Evolutionary conservation across 768 basidiomycete genomes (phyloP), one percentile per base, ranked within the genome.

Genomic region (Pseudohyphozyma bogoriensis): DNA sequence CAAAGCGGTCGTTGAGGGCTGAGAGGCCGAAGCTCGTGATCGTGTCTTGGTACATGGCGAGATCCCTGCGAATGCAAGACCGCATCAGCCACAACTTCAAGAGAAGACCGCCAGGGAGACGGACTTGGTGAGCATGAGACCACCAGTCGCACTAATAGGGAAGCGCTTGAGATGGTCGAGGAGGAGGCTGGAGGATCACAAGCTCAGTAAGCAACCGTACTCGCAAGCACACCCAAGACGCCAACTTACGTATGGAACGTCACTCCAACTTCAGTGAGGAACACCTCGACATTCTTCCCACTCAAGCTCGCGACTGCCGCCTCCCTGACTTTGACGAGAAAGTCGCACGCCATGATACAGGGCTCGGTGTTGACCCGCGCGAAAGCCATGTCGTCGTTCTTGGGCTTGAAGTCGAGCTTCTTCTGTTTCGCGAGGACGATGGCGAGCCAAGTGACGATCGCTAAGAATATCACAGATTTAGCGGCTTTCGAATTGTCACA

Each of bases 81-180:
- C 37, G 32, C n/a, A 56, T 39, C 31, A 29, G 28, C 16, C 45
- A 20, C 6, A 24, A 35, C 18, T 35, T 9, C 5, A n/a, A 15
- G 26, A 22, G 12, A 5, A 26, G 18, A 12, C 11, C 2, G 22
- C n/a, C 7, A 4, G 6, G 37, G 4, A 32, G 15, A 65, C 83
- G 62, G 65, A 92, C 91, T 97, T 99, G 28, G 95, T 93, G 42
- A 99, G 84, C 89, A 97, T 93, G 54, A 99, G 77, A 20, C 93
- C 95, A 44, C 95, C 95, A 1, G 91, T 90, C 1, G 92, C 91
- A 67, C 86, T 95, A 55, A 99, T 91, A 3, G 90, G 88, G 76
- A 96, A 97, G 75, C 89, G 96, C 70, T 87, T 86, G 58, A 95
- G 78, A 72, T 99, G 95, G 42, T 97, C 95, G 51, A 99, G 79